Conservation (phyloP, 2,329 filamentous ascomycete species). For the Hysterium pulicare region DNA sequence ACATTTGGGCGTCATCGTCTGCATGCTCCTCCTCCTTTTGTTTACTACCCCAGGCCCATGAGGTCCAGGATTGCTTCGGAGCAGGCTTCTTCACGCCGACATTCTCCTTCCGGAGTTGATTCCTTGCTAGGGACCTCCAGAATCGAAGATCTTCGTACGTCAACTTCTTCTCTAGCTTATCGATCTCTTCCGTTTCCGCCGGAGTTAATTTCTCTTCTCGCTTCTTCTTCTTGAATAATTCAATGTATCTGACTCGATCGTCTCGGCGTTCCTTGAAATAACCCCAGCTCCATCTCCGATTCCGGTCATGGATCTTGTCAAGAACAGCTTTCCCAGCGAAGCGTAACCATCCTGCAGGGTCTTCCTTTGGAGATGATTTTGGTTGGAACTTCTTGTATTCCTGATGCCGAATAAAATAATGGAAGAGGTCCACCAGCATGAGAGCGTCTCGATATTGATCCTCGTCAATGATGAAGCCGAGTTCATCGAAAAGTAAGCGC, state of each 20-base stretch:
- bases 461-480: slow-evolving; percentile 95
- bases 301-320: slow-evolving; percentile 90
- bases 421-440: slow-evolving; percentile 98
- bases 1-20: slow-evolving; percentile 80
- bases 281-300: slow-evolving; percentile 91
- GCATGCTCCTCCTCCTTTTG: slow-evolving; percentile 64
- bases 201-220: slow-evolving; percentile 65
- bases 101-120: slow-evolving; percentile 93
- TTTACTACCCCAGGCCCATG: slow-evolving; percentile 79
- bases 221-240: slow-evolving; percentile 90
- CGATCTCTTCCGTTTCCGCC: slow-evolving; percentile 69
- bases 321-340: slow-evolving; percentile 90
- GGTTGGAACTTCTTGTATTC: slow-evolving; percentile 94
- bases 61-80: slow-evolving; percentile 79
- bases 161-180: slow-evolving; percentile 78
- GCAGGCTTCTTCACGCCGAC: slow-evolving; percentile 75
- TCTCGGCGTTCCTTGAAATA: slow-evolving; percentile 92
- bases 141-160: slow-evolving; percentile 95
- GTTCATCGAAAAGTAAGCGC: slow-evolving; percentile 89
- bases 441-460: slow-evolving; percentile 94
- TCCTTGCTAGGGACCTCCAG: slow-evolving; percentile 91
- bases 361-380: slow-evolving; percentile 79
- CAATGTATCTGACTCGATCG: slow-evolving; percentile 83
- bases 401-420: slow-evolving; percentile 96
- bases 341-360: slow-evolving; percentile 85